These are phyloP conservation scores for Huntiella moniliformis DNA, from an alignment of 2,329 filamentous ascomycete species.

Conservation along the genomic window DNA sequence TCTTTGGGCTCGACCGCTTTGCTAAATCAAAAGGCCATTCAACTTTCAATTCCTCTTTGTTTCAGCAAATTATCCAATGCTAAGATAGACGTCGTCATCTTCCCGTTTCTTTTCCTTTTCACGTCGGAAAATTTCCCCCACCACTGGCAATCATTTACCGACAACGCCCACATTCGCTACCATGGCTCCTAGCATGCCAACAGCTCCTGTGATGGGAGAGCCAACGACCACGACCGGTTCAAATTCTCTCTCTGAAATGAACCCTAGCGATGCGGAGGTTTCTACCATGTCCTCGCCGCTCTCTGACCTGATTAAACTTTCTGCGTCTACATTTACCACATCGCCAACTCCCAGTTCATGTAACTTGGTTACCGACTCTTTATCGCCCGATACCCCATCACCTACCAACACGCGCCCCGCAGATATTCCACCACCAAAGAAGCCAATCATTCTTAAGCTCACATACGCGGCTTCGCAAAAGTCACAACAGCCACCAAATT, in stretches of 20 bases:
- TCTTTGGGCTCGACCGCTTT: too few relatives aligned
- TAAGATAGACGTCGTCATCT: too few relatives aligned
- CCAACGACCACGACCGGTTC: constrained; percentile 1
- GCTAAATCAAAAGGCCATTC: not conserved
- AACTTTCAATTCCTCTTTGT: not conserved
- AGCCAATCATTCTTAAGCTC: not conserved
- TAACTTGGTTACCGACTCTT: not conserved
- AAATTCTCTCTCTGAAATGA: not conserved
- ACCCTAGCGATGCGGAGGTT: constrained; percentile 14
- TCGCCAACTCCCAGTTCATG: constrained; percentile 9
- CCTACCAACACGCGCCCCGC: not conserved
- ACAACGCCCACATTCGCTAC: not conserved
- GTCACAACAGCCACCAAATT: not conserved
- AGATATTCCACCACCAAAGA: not conserved
- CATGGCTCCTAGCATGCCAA: constrained; percentile 9
- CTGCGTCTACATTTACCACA: constrained; percentile 27
- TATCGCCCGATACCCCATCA: not conserved
- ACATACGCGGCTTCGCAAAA: not conserved
- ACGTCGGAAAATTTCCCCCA: not conserved
- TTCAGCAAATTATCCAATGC: not conserved
- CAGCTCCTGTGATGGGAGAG: not conserved
- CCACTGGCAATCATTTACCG: not conserved
- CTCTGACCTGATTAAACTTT: constrained; percentile 32
- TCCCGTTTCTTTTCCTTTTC: too few relatives aligned
- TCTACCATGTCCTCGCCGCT: constrained; percentile 34